Evolutionary conservation across 768 basidiomycete species (phyloP), one percentile per base, ranked within the genome.

Genomic region (Lactifluus subvellereus): DNA sequence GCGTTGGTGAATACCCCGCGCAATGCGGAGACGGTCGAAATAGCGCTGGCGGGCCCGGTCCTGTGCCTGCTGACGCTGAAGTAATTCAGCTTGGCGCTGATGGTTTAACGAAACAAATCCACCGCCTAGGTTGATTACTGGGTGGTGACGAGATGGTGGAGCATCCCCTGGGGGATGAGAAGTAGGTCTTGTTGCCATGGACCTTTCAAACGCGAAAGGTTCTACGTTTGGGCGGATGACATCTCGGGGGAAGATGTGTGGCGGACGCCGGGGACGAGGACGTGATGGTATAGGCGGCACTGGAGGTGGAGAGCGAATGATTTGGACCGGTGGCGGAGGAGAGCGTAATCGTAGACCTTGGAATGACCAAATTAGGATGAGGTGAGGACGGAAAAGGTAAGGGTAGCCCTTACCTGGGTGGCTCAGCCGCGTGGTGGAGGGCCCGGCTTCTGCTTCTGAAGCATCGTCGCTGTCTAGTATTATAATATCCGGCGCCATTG

Each of bases 71-170:
- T 60, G 57, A 43, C 51, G 50, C 60, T 61, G 35, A 60, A 68
- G 8, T 47, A 55, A 49, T 27, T 68, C 62, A 18, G 33, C 52
- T 16, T 63, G 57, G 4, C 54, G 60, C 20, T 67, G 75, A 13
- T 74, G 71, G 47, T 74, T 73, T 18, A 75, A 69, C 10, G 85
- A 77, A 6, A 87, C 73, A 4, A 88, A 67, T 2, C 83, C 87
- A 22, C 87, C 87, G 8, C 87, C 87, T 27, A 89, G 72, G 14
- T 84, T 84, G 78, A 89, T 82, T 7, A 76, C 64, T 20, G 88
- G 88, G 3, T 78, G 73, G 59, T 80, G 79, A 63, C 84, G 84
- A 49, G 84, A 84, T 4, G 80, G 79, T 30, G 77, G 72, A 2
- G 81, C 79, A 30, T 79, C 76, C 5, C 75, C 71, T 1, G 69